These are phyloP conservation scores for Boletus sensibilis DNA, from an alignment of 768 basidiomycete species.

Conservation along the genomic window DNA sequence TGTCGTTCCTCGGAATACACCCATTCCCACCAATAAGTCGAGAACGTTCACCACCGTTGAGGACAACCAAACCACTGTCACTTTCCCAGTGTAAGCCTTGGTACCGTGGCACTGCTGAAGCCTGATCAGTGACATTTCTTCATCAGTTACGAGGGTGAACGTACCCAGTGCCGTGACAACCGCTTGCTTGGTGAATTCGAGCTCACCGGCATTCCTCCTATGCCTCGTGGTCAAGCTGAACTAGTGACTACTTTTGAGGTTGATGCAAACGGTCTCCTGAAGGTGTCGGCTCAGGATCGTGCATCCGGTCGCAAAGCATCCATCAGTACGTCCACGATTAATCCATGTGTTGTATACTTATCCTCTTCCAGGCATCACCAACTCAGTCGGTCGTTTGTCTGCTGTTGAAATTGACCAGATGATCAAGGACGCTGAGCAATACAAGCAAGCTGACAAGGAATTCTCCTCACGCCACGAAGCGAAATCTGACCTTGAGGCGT, in stretches of 20 bases:
- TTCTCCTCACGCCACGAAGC: conserved; percentile 98
- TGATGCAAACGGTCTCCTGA: conserved; percentile 98
- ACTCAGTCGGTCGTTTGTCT: conserved; percentile 98
- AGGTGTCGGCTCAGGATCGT: conserved; percentile 97
- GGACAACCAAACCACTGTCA: conserved; percentile 99
- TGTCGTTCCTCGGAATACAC: conserved; percentile 98
- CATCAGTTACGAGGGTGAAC: conserved; percentile 93
- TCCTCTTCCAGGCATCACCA: conserved; percentile 76
- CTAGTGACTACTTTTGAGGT: conserved; percentile 99
- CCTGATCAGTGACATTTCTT: conserved; percentile 9
- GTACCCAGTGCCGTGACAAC: conserved; percentile 99
- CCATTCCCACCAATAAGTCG: conserved; percentile 99
- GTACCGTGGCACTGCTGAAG: neutral
- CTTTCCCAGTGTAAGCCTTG: conserved; percentile 88
- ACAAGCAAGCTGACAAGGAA: conserved; percentile 95
- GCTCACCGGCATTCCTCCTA: conserved; percentile 97
- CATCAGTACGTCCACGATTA: conserved; percentile 63
- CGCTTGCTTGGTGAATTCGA: conserved; percentile 99
- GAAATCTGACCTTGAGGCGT: conserved; percentile 96
- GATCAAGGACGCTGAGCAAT: conserved; percentile 99
- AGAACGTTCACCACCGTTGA: conserved; percentile 99
- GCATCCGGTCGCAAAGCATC: conserved; percentile 99
- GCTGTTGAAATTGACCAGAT: conserved; percentile 98
- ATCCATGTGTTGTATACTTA: conserved; percentile 1
- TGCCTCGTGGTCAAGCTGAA: conserved; percentile 99